Conservation (phyloP, 2,329 filamentous ascomycete species). For the Cordyceps fumosorosea region DNA sequence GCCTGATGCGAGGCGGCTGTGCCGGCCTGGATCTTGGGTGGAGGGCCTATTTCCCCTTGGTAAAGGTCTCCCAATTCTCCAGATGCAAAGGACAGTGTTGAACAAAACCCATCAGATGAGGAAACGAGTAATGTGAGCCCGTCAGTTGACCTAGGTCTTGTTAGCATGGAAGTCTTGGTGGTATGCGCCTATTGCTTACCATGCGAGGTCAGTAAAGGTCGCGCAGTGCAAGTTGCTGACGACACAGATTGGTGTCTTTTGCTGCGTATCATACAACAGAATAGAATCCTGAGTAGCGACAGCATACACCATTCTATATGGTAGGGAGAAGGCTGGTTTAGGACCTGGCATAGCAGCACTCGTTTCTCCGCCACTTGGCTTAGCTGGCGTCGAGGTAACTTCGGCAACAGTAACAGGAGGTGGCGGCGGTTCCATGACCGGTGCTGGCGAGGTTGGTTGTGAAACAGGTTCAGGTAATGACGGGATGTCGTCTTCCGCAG, state of each 20-base stretch:
- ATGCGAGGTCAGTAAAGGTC: conserved; percentile 92
- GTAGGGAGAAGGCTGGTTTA: conserved; percentile 70
- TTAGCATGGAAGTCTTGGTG: conserved; percentile 20
- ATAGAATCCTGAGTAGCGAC: conserved; percentile 96
- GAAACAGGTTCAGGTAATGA: conserved; percentile 77
- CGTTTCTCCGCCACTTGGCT: conserved; percentile 36
- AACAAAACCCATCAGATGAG: conserved; percentile 98
- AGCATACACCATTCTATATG: conserved; percentile 92
- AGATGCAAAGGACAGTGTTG: conserved; percentile 73
- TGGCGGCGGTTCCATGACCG: conserved; percentile 79
- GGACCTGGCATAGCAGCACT: conserved; percentile 49
- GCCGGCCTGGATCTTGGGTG: conserved; percentile 31
- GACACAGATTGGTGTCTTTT: conserved; percentile 85
- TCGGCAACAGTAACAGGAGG: conserved; percentile 50
- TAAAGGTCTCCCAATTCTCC: conserved; percentile 83
- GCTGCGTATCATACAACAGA: conserved; percentile 92
- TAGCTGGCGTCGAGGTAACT: conserved; percentile 45
- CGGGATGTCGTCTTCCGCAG: conserved; percentile 74
- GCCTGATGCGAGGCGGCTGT: conserved; percentile 51
- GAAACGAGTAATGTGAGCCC: conserved; percentile 69
- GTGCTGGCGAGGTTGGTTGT: conserved; percentile 48
- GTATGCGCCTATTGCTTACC: conserved; percentile 50
- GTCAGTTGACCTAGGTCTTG: conserved; percentile 39
- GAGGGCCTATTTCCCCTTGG: conserved; percentile 56
- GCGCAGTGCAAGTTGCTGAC: conserved; percentile 97